Evolutionary conservation across 176 grass and related monocot species (phyloP).

Genomic region (Ampelocalamus luodianensis): DNA sequence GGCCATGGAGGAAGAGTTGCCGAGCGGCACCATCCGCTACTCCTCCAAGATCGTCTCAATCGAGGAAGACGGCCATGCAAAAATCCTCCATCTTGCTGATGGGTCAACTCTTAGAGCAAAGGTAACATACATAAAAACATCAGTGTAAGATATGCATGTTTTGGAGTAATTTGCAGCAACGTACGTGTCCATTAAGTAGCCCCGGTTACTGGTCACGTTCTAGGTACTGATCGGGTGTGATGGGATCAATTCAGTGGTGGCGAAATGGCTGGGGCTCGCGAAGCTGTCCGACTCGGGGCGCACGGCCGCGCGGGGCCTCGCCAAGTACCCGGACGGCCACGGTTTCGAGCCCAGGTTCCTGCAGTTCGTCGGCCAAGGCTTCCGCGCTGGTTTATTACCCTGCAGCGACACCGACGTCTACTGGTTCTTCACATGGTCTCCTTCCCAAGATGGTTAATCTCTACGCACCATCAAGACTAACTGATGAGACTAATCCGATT

Average conservation of each 20-base stretch:
- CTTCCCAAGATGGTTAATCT: not conserved
- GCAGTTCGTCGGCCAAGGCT: not conserved
- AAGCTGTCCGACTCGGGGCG: not conserved
- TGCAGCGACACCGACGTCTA: not conserved
- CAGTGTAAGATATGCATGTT: no score
- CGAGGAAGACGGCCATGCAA: not conserved
- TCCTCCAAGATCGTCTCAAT: conserved; percentile 15
- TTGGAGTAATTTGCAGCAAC: no score
- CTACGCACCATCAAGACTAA: no score
- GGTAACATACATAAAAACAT: not conserved
- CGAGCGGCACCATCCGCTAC: not conserved
- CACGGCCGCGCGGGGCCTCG: not conserved
- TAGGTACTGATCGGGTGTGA: conserved; percentile 40
- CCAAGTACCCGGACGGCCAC: not conserved
- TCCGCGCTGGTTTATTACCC: not conserved
- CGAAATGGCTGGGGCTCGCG: conserved; percentile 7
- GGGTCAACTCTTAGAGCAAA: not conserved
- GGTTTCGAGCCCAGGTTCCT: not conserved
- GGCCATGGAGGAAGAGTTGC: conserved; percentile 8
- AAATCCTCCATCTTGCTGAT: not conserved
- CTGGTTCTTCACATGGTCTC: conserved; percentile 12
- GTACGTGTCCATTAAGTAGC: no score
- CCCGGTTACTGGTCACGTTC: no score
- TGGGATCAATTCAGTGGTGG: conserved; percentile 34
- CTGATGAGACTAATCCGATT: no score